Evolutionary conservation across 768 basidiomycete species (phyloP), one percentile per base, ranked within the genome.

Genomic region (Phanerochaete carnosa): DNA sequence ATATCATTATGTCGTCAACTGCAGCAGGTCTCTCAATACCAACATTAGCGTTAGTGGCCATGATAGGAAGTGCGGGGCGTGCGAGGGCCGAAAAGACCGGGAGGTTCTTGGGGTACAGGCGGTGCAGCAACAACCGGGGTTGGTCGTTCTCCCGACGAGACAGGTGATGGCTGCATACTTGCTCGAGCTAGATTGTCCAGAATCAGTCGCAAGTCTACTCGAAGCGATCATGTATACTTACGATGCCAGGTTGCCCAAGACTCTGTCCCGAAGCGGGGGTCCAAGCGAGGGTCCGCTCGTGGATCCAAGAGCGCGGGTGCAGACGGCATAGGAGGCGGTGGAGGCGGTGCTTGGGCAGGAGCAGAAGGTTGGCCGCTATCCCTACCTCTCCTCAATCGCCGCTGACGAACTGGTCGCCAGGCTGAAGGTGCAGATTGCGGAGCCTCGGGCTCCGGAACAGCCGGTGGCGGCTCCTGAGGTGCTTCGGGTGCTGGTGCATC

Each of bases 81-180:
- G 43, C 88, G 79, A 45, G 91, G 90, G 32, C 92, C 92, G 68
- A 93, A 94, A 62, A 94, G 73, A 30, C 90, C 90, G 45, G 85
- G 75, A 73, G 51, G 74, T 76, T 12, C 80, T 81, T 29, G 88
- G 87, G 25, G 88, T 84, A 35, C 86, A 75, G 12, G 39, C 4
- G 39, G 39, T 12, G 39, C 39, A 19, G 39, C 39, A 19, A 43
- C 39, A 7, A 89, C 73, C 19, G 81, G 54, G 88, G 79, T 59
- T 83, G 81, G 29, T 16, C 51, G 61, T 29, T 58, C 32, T 15
- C 29, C 16, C 46, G 35, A n/a, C 55, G 80, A 72, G 83, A 81
- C 4, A 84, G 80, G n/a, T 4, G 88, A 87, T 2, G 87, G 86
- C 23, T 33, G 72, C 78, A 45, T 78, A 69, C 37, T 65, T 68